These are phyloP conservation scores for Alternaria gaisen DNA, from an alignment of 2,329 filamentous ascomycete genomes.

Conservation along the genomic window DNA sequence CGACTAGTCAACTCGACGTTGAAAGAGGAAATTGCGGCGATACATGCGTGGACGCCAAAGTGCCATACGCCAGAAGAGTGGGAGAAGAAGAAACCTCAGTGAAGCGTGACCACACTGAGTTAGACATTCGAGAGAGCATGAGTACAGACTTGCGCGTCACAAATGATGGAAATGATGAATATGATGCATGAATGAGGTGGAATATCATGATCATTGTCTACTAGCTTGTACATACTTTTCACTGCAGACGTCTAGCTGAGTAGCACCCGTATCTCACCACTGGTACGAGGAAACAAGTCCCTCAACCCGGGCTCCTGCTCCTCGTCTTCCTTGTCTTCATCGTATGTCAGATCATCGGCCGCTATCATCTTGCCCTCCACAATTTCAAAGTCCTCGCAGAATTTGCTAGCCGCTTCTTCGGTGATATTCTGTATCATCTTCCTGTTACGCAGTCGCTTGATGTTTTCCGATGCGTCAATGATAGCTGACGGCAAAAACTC, in stretches of 20 bases:
- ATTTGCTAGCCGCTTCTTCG: slow-evolving; percentile 81
- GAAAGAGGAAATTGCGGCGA: slow-evolving; percentile 86
- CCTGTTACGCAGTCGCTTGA: slow-evolving; percentile 77
- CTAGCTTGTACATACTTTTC: slow-evolving; percentile 1
- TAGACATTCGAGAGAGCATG: not conserved
- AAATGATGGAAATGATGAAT: not conserved
- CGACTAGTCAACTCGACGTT: slow-evolving; percentile 84
- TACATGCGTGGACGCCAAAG: slow-evolving; percentile 95
- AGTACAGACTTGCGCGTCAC: not conserved
- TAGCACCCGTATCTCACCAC: slow-evolving; percentile 70
- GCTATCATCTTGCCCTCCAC: slow-evolving; percentile 69
- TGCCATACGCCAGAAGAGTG: slow-evolving; percentile 93
- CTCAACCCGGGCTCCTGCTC: slow-evolving; percentile 56
- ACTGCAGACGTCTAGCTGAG: slow-evolving; percentile 59
- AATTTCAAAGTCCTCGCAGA: slow-evolving; percentile 84
- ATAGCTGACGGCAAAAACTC: slow-evolving; percentile 91
- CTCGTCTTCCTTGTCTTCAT: slow-evolving; percentile 48
- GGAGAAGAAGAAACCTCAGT: slow-evolving; percentile 68
- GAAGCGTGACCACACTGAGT: not conserved
- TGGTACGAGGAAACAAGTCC: slow-evolving; percentile 69
- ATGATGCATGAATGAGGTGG: not conserved
- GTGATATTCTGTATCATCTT: slow-evolving; percentile 77
- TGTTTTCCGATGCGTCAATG: slow-evolving; percentile 87
- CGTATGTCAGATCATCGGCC: slow-evolving; percentile 62
- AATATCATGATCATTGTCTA: not conserved